Percentiles rank a stretch among this genome's conserved stretches.
phyloP scores from a whole-genome alignment of 345 rosid species.

The Hirschfeldia incana region DNA sequence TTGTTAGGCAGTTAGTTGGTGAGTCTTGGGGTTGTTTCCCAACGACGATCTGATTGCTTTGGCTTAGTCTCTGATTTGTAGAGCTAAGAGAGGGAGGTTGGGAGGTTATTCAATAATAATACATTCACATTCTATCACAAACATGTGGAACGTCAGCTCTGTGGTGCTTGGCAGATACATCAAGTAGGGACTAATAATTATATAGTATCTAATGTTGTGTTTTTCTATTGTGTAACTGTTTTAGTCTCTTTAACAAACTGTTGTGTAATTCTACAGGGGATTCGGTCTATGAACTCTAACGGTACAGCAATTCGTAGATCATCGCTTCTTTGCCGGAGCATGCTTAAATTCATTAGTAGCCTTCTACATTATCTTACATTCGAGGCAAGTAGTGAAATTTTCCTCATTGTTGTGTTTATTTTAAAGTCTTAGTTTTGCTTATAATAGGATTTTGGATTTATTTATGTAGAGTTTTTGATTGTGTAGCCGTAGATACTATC shows the following conservation, averaged over 20 bases:
- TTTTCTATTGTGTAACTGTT: not conserved
- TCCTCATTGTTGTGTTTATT: conserved; percentile 14
- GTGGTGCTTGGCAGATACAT: conserved; percentile 97
- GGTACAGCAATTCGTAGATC: conserved; percentile 89
- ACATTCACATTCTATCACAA: conserved; percentile 31
- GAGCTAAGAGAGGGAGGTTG: too few species aligned
- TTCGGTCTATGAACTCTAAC: conserved; percentile 63
- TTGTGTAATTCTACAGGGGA: conserved; percentile 55
- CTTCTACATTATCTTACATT: conserved; percentile 95
- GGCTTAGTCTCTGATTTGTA: too few species aligned
- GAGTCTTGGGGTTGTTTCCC: too few species aligned
- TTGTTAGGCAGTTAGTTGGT: too few species aligned
- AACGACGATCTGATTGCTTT: too few species aligned
- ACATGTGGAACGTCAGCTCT: conserved; percentile 94
- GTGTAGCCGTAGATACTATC: not conserved
- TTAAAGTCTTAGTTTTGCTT: not conserved
- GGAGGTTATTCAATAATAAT: too few species aligned
- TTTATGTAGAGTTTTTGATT: not conserved
- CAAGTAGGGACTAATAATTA: conserved; percentile 58
- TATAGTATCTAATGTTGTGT: not conserved
- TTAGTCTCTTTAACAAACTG: conserved; percentile 34
- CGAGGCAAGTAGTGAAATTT: conserved; percentile 64
- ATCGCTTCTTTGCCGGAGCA: conserved; percentile 92
- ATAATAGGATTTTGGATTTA: not conserved
- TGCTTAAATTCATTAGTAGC: conserved; percentile 92